Evolutionary conservation across 78 protist genomes (phyloP).

Genomic region (Dictyostelium citrinum): DNA sequence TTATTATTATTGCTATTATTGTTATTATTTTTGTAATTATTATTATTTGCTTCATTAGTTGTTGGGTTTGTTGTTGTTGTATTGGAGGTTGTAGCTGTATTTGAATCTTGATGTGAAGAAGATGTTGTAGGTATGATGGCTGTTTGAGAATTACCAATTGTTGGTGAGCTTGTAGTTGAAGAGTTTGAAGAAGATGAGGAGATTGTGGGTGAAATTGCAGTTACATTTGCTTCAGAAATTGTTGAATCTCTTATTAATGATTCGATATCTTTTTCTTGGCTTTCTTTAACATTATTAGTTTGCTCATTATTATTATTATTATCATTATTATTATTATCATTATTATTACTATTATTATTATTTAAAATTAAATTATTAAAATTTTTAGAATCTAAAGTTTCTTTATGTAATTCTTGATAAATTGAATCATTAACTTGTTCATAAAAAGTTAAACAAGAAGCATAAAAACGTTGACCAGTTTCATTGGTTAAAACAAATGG

Average conservation of each 20-base stretch:
- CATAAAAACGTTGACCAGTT: constrained; percentile 68
- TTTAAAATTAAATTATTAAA: not conserved
- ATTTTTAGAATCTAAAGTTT: not conserved
- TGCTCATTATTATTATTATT: not conserved
- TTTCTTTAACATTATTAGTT: not conserved
- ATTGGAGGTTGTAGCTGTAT: not conserved
- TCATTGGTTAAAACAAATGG: constrained; percentile 73
- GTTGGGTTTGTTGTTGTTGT: not conserved
- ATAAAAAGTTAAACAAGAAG: constrained; percentile 56
- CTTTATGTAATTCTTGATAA: constrained; percentile 21
- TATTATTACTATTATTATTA: not conserved
- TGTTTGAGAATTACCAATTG: not conserved
- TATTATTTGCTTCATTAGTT: not conserved
- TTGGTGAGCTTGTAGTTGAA: not conserved
- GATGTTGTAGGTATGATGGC: not conserved
- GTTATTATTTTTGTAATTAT: not conserved
- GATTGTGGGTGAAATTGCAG: not conserved
- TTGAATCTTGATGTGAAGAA: not conserved
- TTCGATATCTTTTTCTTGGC: not conserved
- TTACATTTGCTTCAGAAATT: not conserved
- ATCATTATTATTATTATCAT: not conserved
- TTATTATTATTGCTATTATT: not conserved
- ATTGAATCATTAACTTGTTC: constrained; percentile 58
- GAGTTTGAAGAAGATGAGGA: not conserved
- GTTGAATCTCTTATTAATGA: not conserved